phyloP scores from a whole-genome alignment of 2,329 filamentous ascomycete genomes.

The Drechslera avenae region DNA sequence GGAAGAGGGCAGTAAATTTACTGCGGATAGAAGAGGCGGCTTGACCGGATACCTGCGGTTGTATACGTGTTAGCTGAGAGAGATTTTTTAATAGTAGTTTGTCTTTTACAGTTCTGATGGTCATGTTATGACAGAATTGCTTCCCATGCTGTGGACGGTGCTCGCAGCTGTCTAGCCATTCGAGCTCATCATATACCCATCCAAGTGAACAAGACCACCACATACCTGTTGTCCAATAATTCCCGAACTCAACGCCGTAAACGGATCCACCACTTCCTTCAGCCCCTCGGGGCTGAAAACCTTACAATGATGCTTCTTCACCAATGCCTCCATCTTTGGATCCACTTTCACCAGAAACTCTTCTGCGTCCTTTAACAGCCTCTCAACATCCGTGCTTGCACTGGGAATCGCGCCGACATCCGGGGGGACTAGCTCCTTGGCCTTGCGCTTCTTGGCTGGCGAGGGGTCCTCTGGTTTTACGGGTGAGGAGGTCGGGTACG shows the following conservation, averaged over 20 bases:
- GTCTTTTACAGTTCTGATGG: too few species aligned
- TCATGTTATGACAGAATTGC: too few species aligned
- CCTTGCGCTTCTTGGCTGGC: conserved; percentile 53
- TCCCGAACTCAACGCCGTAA: conserved; percentile 78
- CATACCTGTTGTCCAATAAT: conserved; percentile 87
- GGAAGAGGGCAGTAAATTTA: conserved; percentile 63
- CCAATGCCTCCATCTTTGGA: conserved; percentile 69
- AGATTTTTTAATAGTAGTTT: too few species aligned
- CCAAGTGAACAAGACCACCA: not conserved
- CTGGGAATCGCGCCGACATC: conserved; percentile 29
- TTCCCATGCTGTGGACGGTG: too few species aligned
- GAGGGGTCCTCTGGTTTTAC: conserved; percentile 33
- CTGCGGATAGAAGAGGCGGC: conserved; percentile 87
- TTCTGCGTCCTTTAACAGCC: conserved; percentile 75
- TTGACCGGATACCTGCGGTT: conserved; percentile 73
- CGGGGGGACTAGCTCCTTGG: conserved; percentile 45
- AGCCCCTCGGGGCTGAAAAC: conserved; percentile 82
- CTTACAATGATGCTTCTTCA: conserved; percentile 75
- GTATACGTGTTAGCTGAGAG: not conserved
- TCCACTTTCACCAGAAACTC: conserved; percentile 76
- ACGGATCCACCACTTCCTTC: conserved; percentile 86
- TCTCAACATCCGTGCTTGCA: conserved; percentile 67
- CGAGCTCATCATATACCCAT: not conserved
- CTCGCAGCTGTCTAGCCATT: not conserved
- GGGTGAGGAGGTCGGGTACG: conserved; percentile 47